Percentiles rank a stretch among this genome's conserved stretches.
Conservation (phyloP, 2,329 filamentous ascomycete genomes). For the Fusarium brachygibbosum region DNA sequence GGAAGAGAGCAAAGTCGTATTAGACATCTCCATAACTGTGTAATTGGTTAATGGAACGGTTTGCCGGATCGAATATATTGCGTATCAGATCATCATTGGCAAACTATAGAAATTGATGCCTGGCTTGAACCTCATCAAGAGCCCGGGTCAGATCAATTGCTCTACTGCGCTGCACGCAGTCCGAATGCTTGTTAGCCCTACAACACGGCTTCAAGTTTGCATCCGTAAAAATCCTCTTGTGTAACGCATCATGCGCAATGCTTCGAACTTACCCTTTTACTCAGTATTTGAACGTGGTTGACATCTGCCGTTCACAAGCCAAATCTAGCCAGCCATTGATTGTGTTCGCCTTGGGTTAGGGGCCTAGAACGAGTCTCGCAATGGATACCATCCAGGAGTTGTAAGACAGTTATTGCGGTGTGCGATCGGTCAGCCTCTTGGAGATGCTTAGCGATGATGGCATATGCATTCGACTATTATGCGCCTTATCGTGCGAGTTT, state of each 20-base stretch:
- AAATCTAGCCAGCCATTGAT: slow-evolving; percentile 14
- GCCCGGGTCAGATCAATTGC: slow-evolving; percentile 19
- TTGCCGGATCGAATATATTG: slow-evolving; percentile 4
- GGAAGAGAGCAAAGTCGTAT: slow-evolving; percentile 29
- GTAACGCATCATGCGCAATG: slow-evolving; percentile 16
- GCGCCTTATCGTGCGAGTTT: slow-evolving; percentile 42
- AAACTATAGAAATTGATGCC: background rate
- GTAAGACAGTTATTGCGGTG: slow-evolving; percentile 6
- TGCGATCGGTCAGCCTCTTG: slow-evolving; percentile 38
- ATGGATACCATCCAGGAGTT: slow-evolving; percentile 12
- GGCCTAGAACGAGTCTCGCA: slow-evolving; percentile 8
- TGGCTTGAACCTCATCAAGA: background rate
- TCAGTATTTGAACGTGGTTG: slow-evolving; percentile 23
- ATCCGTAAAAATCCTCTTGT: slow-evolving; percentile 16
- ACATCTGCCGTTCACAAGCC: slow-evolving; percentile 16
- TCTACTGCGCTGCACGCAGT: slow-evolving; percentile 15
- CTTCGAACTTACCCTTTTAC: slow-evolving; percentile 16
- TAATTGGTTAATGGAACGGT: slow-evolving; percentile 25
- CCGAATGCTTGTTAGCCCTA: slow-evolving; percentile 2
- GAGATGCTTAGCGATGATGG: slow-evolving; percentile 30
- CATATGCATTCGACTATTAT: slow-evolving; percentile 38
- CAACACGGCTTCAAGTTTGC: slow-evolving; percentile 14
- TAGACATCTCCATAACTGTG: slow-evolving; percentile 22
- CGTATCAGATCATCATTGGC: slow-evolving; percentile 24
- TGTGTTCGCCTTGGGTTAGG: slow-evolving; percentile 31